A percentile compares a stretch with the other conserved stretches of the same genome.
Evolutionary conservation across 2,329 filamentous ascomycete genomes (phyloP).

Genomic region (Aspergillus sp.): DNA sequence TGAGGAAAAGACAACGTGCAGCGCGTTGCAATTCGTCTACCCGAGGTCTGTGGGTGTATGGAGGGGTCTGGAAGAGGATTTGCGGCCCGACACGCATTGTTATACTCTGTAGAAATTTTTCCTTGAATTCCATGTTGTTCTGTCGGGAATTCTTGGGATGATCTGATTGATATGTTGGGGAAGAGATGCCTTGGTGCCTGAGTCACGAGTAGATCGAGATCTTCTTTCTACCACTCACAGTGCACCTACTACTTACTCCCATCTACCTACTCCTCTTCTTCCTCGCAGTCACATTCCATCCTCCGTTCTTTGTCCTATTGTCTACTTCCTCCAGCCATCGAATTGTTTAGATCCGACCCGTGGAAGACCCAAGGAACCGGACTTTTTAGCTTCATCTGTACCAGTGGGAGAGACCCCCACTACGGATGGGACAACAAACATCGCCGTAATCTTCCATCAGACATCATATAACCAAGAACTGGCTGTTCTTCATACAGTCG

Average conservation of each 20-base stretch:
- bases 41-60: slow-evolving; percentile 10
- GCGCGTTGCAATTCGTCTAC: slow-evolving; percentile 2
- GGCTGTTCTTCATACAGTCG: no score
- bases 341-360: slow-evolving; percentile 3
- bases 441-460: neutral
- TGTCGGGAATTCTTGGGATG: neutral
- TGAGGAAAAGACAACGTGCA: slow-evolving; percentile 22
- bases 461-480: neutral
- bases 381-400: slow-evolving; percentile 11
- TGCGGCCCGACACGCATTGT: slow-evolving; percentile 10
- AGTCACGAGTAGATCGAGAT: neutral
- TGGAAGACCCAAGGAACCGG: slow-evolving; percentile 17
- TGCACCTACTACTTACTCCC: no score
- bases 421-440: slow-evolving; percentile 18
- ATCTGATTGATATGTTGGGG: neutral
- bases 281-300: neutral
- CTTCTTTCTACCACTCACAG: neutral
- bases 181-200: slow-evolving; percentile 3
- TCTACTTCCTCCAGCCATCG: slow-evolving; percentile 2
- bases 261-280: neutral
- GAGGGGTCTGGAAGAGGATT: neutral
- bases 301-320: no score
- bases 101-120: neutral
- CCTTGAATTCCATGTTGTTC: no score
- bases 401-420: slow-evolving; percentile 11